phyloP scores from a whole-genome alignment of 495 filamentous ascomycete species.

The Aspergillus haitiensis region DNA sequence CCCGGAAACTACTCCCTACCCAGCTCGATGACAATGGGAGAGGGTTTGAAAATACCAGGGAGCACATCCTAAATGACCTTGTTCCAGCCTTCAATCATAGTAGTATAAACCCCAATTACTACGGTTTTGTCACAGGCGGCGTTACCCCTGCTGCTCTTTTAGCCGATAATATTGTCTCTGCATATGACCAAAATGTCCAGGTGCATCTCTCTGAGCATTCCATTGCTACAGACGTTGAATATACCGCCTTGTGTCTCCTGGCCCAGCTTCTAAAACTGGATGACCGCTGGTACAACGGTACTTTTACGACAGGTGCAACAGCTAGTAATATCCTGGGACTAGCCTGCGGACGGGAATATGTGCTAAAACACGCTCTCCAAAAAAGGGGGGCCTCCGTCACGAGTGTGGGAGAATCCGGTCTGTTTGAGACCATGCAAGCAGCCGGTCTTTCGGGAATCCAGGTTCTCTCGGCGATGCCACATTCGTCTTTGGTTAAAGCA shows the following conservation, averaged over 20 bases:
- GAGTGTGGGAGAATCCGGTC: slow-evolving; percentile 67
- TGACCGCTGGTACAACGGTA: slow-evolving; percentile 52
- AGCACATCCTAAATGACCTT: slow-evolving; percentile 59
- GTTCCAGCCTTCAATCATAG: slow-evolving; percentile 65
- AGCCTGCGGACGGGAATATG: slow-evolving; percentile 71
- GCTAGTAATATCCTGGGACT: slow-evolving; percentile 81
- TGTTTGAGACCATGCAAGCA: slow-evolving; percentile 63
- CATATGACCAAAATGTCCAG: slow-evolving; percentile 79
- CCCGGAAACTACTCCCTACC: slow-evolving; percentile 40
- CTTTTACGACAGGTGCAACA: slow-evolving; percentile 89
- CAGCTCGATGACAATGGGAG: slow-evolving; percentile 44
- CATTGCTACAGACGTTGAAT: slow-evolving; percentile 73
- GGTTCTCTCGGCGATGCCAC: slow-evolving; percentile 75
- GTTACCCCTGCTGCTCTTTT: slow-evolving; percentile 75
- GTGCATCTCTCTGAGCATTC: slow-evolving; percentile 79
- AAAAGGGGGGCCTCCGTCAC: slow-evolving; percentile 33
- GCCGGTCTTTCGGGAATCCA: slow-evolving; percentile 67
- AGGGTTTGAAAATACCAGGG: slow-evolving; percentile 44
- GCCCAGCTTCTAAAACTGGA: slow-evolving; percentile 64
- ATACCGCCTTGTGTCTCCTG: slow-evolving; percentile 66
- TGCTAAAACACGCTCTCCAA: slow-evolving; percentile 49
- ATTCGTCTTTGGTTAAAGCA: slow-evolving; percentile 81
- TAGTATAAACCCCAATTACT: slow-evolving; percentile 68
- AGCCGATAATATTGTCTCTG: slow-evolving; percentile 79
- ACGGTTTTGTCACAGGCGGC: slow-evolving; percentile 86